Conservation (phyloP, 345 rosid species). For the Pistacia atlantica region DNA sequence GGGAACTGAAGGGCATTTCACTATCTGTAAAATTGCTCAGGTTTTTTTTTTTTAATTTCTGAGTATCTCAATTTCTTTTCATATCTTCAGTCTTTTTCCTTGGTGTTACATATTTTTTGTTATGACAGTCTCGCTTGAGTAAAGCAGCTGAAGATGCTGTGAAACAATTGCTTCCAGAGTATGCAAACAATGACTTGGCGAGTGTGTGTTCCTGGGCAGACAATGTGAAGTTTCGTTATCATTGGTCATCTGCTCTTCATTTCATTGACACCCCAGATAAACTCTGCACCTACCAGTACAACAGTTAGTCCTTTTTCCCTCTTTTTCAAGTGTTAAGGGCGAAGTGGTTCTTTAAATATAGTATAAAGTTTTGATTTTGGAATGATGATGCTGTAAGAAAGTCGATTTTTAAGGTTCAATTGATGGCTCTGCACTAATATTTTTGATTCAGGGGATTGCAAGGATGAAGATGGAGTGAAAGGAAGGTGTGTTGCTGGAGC, state of each 20-base stretch:
- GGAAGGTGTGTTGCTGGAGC: conserved; percentile 92
- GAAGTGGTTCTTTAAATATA: too few relatives aligned
- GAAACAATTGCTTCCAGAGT: conserved; percentile 56
- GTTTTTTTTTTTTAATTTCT: conserved; percentile 7
- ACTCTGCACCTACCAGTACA: conserved; percentile 58
- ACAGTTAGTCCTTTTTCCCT: conserved; percentile 34
- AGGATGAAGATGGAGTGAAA: conserved; percentile 59
- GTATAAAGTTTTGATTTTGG: too few relatives aligned
- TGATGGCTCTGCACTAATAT: neutral
- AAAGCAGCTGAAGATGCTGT: conserved; percentile 56
- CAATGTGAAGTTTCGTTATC: conserved; percentile 61
- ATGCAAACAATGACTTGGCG: conserved; percentile 59
- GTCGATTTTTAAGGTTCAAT: neutral
- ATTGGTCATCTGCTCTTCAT: conserved; percentile 78
- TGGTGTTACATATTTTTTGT: neutral
- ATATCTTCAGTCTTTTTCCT: too few relatives aligned
- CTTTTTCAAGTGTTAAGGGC: neutral
- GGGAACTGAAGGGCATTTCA: conserved; percentile 78
- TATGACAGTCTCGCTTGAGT: conserved; percentile 55
- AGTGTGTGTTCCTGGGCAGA: conserved; percentile 82
- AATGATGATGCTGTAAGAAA: too few relatives aligned
- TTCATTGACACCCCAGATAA: conserved; percentile 71
- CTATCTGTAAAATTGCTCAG: conserved; percentile 76
- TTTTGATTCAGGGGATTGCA: conserved; percentile 71
- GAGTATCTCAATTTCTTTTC: too few relatives aligned